Conservation (phyloP, 805 yeast genomes). For the Naumovozyma baii region DNA sequence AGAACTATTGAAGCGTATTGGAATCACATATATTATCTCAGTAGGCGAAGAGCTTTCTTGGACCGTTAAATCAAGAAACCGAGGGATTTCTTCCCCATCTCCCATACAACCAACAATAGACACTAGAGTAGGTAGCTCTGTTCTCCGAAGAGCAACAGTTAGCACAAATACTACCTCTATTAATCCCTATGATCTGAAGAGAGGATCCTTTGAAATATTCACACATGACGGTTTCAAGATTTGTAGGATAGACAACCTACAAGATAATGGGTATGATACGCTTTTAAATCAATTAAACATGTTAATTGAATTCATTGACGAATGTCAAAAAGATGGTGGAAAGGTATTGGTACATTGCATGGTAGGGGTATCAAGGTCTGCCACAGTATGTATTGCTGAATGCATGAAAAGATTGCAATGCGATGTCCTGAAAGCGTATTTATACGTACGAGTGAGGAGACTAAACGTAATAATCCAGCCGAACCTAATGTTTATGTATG, state of each 20-base stretch:
- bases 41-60: conserved; percentile 78
- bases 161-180: conserved; percentile 1
- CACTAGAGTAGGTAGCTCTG: neutral
- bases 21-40: conserved; percentile 65
- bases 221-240: conserved; percentile 26
- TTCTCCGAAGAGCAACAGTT: conserved; percentile 4
- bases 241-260: conserved; percentile 61
- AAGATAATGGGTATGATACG: conserved; percentile 87
- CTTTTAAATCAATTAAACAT: conserved; percentile 50
- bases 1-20: conserved; percentile 50
- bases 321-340: conserved; percentile 35
- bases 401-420: conserved; percentile 70
- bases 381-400: conserved; percentile 92
- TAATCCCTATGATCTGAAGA: neutral
- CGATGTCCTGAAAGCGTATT: conserved; percentile 67
- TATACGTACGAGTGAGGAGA: conserved; percentile 81
- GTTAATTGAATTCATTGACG: conserved; percentile 58
- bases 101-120: neutral
- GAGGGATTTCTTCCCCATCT: conserved; percentile 14
- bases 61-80: conserved; percentile 25
- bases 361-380: conserved; percentile 91
- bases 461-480: conserved; percentile 92
- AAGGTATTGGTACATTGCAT: conserved; percentile 80
- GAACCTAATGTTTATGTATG: conserved; percentile 83
- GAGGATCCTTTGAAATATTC: conserved; percentile 5